Conservation (phyloP, 192 early-diverging fungal species). For the Coemansia brasiliensis region DNA sequence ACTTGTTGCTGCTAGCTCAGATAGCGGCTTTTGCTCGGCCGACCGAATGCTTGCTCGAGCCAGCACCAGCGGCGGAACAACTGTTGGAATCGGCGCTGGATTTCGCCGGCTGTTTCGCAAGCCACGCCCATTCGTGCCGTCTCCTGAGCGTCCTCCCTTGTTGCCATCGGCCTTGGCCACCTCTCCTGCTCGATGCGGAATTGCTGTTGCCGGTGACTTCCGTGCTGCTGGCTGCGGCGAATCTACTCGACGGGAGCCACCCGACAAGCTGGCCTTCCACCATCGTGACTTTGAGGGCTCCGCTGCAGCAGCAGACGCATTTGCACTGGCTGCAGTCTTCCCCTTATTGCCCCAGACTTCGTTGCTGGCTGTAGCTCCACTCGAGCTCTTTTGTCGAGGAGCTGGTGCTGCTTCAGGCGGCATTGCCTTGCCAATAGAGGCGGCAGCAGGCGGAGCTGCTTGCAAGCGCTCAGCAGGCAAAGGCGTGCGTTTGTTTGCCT, state of each 20-base stretch:
- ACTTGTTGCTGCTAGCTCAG: not conserved
- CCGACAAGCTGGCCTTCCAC: slow-evolving; percentile 47
- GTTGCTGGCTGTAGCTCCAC: too few species aligned
- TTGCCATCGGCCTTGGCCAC: not conserved
- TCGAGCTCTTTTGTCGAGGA: too few species aligned
- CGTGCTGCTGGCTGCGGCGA: not conserved
- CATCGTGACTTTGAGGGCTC: slow-evolving; percentile 26
- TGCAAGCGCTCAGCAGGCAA: too few species aligned
- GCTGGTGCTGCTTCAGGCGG: too few species aligned
- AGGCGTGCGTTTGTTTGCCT: not conserved
- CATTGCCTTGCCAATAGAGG: too few species aligned
- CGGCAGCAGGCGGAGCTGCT: too few species aligned
- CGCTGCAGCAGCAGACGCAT: not conserved
- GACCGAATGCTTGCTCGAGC: slow-evolving; percentile 15
- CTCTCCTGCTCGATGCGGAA: not conserved
- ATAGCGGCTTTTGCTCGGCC: not conserved
- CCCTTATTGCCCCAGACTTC: slow-evolving; percentile 24
- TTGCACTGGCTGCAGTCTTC: slow-evolving; percentile 3
- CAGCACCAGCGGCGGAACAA: slow-evolving; percentile 38
- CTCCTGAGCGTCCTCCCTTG: not conserved
- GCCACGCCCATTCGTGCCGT: slow-evolving; percentile 11
- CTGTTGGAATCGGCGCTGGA: slow-evolving; percentile 39
- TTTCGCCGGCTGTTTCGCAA: slow-evolving; percentile 10
- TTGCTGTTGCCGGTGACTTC: not conserved
- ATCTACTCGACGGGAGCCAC: slow-evolving; percentile 2